Evolutionary conservation across 2,329 filamentous ascomycete genomes (phyloP), one percentile per base, ranked within the genome.

Genomic region (Penicillium freii): DNA sequence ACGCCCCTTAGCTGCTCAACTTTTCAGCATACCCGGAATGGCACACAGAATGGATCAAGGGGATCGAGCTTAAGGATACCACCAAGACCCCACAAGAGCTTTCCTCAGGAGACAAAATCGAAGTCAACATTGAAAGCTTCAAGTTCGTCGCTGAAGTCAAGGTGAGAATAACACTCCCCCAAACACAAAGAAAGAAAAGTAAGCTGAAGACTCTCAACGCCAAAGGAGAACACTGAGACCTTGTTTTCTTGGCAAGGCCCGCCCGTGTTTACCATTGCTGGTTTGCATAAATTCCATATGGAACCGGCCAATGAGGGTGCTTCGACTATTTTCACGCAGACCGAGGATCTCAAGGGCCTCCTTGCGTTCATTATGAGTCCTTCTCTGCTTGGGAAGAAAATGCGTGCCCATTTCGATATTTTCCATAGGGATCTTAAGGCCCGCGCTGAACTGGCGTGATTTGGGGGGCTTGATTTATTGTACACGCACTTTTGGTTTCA

Each of bases 221-320:
- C 33, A 9, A 33, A 66, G 67, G 59, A 64, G 36, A 70, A 69
- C 29, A 61, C 61, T 5, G 66, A 69, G 46, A 57, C 23, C 17
- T 44, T 66, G 17, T 66, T 69, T 33, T 62, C 62, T 19, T 70
- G 67, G 67, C 67, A 70, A 51, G 67, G 67, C n/a, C 63, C 67
- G 17, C 66, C 66, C 9, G 67, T 68, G 7, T 65, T 63, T 51
- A 66, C 64, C 21, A 55, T 68, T 47, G 59, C 67, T 27, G 66
- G 66, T 9, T 51, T 64, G 27, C 66, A 69, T 52, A 59, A 62
- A 47, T 70, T 70, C 43, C 60, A 59, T 23, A 58, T 70, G 9
- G 60, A 68, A 31, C 57, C 63, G 1, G 54, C 57, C 17, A 62
- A 65, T 31, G 62, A 63, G 21, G 66, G 67, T 3, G 34, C 63